These are phyloP conservation scores for Cytospora piceae DNA, from an alignment of 2,329 filamentous ascomycete genomes.

Conservation along the genomic window DNA sequence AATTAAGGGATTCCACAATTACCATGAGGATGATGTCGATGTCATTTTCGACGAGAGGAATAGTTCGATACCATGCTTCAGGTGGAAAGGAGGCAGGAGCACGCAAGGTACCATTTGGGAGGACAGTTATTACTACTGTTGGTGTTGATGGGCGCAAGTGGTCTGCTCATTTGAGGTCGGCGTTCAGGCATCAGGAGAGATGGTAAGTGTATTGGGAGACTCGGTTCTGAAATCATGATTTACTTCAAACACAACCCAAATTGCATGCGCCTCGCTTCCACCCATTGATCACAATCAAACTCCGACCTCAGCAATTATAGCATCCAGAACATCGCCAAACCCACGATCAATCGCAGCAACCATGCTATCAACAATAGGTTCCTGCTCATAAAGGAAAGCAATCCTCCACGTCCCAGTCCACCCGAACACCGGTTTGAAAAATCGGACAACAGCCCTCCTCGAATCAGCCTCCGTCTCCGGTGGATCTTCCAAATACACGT, in stretches of 20 bases:
- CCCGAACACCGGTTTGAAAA: conserved; percentile 33
- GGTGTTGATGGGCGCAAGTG: conserved; percentile 29
- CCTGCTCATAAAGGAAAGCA: conserved; percentile 31
- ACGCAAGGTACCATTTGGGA: conserved; percentile 38
- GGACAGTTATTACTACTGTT: conserved; percentile 40
- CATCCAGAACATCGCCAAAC: conserved; percentile 32
- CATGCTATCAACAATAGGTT: conserved; percentile 33
- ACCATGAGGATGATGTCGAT: conserved; percentile 42
- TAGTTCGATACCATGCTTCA: conserved; percentile 40
- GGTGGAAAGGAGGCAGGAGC: conserved; percentile 41
- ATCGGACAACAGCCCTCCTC: conserved; percentile 24
- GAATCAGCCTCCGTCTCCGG: conserved; percentile 30
- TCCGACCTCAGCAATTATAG: conserved; percentile 21
- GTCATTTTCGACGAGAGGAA: conserved; percentile 39
- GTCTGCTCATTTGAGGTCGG: background rate
- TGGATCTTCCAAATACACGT: conserved; percentile 31
- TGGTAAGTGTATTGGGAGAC: background rate
- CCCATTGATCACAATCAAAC: background rate
- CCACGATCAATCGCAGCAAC: conserved; percentile 33
- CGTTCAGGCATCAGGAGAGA: background rate
- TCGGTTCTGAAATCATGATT: background rate
- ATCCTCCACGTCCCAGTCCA: conserved; percentile 34
- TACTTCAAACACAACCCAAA: background rate
- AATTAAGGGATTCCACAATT: conserved; percentile 40
- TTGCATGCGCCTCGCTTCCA: conserved; percentile 2